Evolutionary conservation across 2,329 filamentous ascomycete genomes (phyloP), one percentile per base, ranked within the genome.

Genomic region (Verticillium tricorpus): DNA sequence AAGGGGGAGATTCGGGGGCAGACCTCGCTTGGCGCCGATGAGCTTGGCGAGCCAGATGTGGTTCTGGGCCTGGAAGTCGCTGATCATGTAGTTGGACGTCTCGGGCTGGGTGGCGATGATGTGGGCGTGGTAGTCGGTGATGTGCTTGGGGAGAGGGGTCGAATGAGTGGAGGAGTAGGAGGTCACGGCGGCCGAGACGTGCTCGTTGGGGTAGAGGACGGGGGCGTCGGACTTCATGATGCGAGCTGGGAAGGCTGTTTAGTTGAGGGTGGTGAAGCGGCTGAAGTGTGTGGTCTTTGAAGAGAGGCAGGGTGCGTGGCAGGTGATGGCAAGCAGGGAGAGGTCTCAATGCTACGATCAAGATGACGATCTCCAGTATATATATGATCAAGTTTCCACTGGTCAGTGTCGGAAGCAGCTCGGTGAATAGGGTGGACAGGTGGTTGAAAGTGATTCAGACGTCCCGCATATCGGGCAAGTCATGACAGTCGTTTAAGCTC

Each of bases 121-220:
- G 65, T 63, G 34, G 35, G 74, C 74, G 63, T 83, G 79, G 63
- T 79, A 80, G 34, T 75, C 72, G 50, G 70, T 70, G 60, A 82
- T 76, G 62, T 77, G 68, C 61, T 73, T 70, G 4, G 80, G 79
- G 45, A 83, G 69, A 14, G 71, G 64, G 22, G 74, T 74, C 17
- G 79, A 82, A 68, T 79, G 76, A 34, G 69, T 63, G 39, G 74
- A 71, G 19, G 80, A 73, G 67, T 83, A 82, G 14, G 74, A 70
- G 15, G 74, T 73, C 63, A 82, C 80, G 19, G 71, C 74, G 58
- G 69, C 66, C 59, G 74, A 75, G 58, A 81, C 73, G 60, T 75
- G 67, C 31, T 74, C 71, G 59, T 77, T 80, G 35, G 76, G 72
- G 67, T 80, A 82, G 39, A 82, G 73, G 31, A 70, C 66, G 28